Evolutionary conservation across 768 basidiomycete genomes (phyloP).

Genomic region (Psilocybe cyanescens): DNA sequence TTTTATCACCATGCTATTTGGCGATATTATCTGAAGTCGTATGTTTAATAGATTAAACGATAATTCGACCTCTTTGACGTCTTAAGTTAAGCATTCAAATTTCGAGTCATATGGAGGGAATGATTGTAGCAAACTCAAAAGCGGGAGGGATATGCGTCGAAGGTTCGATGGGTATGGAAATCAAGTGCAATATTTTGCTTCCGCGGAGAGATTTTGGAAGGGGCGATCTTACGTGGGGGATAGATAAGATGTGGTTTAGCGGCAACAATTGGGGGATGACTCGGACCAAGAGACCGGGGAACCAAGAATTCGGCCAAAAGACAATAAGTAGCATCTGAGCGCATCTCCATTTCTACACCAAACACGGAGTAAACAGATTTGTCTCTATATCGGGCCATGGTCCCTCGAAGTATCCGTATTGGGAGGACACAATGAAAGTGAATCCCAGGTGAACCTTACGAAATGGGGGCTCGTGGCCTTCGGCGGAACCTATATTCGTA

Average conservation of each 20-base stretch:
- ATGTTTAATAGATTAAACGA: slow-evolving; percentile 18
- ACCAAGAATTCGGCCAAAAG: slow-evolving; percentile 28
- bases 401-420: slow-evolving; percentile 33
- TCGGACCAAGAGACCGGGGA: slow-evolving; percentile 39
- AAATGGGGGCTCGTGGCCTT: slow-evolving; percentile 41
- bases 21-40: slow-evolving; percentile 9
- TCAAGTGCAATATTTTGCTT: slow-evolving; percentile 9
- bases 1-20: slow-evolving; percentile 21
- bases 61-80: not conserved
- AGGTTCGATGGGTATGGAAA: not conserved
- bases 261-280: slow-evolving; percentile 32
- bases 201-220: slow-evolving; percentile 26
- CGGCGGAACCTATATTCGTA: slow-evolving; percentile 40
- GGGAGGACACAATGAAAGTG: slow-evolving; percentile 36
- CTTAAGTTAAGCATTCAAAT: not conserved
- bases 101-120: not conserved
- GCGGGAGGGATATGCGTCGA: slow-evolving; percentile 5
- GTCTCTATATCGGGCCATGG: slow-evolving; percentile 41
- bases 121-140: slow-evolving; percentile 1
- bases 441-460: slow-evolving; percentile 35
- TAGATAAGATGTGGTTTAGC: slow-evolving; percentile 27
- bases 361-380: slow-evolving; percentile 33
- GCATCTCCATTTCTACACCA: slow-evolving; percentile 39
- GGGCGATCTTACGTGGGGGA: slow-evolving; percentile 29
- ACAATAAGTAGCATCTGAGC: slow-evolving; percentile 43